A percentile compares a stretch with the other conserved stretches of the same genome.
phyloP scores from a whole-genome alignment of 768 basidiomycete species.

The Pulveroboletus ravenelii region DNA sequence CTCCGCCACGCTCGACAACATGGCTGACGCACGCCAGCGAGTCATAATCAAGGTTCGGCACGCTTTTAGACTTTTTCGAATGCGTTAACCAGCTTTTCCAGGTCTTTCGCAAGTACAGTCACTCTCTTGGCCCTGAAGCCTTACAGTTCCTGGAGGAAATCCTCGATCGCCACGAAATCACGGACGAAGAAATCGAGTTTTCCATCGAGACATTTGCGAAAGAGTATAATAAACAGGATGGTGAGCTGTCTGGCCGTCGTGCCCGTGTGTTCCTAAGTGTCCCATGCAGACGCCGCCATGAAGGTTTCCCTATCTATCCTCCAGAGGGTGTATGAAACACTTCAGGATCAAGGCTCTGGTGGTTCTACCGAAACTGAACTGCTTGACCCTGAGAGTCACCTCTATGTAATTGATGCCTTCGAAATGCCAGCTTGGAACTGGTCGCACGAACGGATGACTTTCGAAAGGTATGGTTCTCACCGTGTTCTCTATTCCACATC shows the following conservation, averaged over 20 bases:
- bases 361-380: conserved; percentile 50
- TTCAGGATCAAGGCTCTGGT: conserved; percentile 60
- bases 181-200: conserved; percentile 62
- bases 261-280: background rate
- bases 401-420: conserved; percentile 84
- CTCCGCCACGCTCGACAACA: conserved; percentile 9
- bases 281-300: conserved; percentile 67
- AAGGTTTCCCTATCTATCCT: conserved; percentile 70
- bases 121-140: conserved; percentile 78
- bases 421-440: conserved; percentile 96
- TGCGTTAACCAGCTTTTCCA: conserved; percentile 25
- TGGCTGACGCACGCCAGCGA: conserved; percentile 38
- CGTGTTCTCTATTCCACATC: background rate
- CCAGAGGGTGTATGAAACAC: conserved; percentile 65
- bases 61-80: background rate
- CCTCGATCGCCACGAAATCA: conserved; percentile 65
- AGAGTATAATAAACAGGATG: conserved; percentile 89
- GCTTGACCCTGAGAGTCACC: conserved; percentile 75
- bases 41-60: conserved; percentile 40
- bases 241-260: conserved; percentile 32
- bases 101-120: conserved; percentile 87
- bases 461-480: conserved; percentile 63
- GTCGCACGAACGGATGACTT: conserved; percentile 80
- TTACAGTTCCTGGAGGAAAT: conserved; percentile 68
- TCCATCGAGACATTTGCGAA: conserved; percentile 78